Base-by-base conservation (phyloP, 2,329 filamentous ascomycete genomes). In the Monosporascus sp. region DNA sequence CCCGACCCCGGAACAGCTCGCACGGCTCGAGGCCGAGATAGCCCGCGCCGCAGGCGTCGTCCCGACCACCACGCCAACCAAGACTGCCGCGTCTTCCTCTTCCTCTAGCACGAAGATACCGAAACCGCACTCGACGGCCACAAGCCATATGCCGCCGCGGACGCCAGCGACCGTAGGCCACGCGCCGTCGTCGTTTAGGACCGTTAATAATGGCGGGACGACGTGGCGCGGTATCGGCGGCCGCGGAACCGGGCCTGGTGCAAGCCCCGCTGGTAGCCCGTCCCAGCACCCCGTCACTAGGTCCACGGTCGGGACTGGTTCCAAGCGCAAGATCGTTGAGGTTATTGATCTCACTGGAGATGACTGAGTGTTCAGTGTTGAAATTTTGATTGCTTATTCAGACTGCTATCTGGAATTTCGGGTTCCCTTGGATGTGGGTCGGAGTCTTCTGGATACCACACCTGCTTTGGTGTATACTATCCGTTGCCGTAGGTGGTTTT, bases 341-440 rank as follows among this genome's bases (percentile, higher is more conserved):
- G n/a, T 53, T 18, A 58, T 59, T 38, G 59, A 60, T 24, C 59
- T 60, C 35, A 62, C 57, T 6, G 50, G 46, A 7, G 58, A 61
- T 4, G 54, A 60, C 22, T 41, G 38, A 41, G 31, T 14, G 2
- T 14, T 35, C 14, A 11, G 31, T 35, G 31, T 5, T 8, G 11
- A 35, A 35, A 35, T 2, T 11, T 35, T 35, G 31, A 35, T 5
- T 35, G 31, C 9, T 35, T 35, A 14, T 14, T 35, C 31, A 35
- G 31, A 5, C 31, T 35, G 31, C 31, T 35, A 31, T 14, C 9
- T 9, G 9, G 31, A 35, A 4, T 35, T 31, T 31, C 3, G 31
- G 11, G 31, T 2, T 35, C 14, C 31, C 9, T 35, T 35, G 4
- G 31, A 5, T 14, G 11, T 14, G 9, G 4, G 31, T 35, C 11